These are phyloP conservation scores for Suillus plorans DNA, from an alignment of 768 basidiomycete species.

Conservation along the genomic window DNA sequence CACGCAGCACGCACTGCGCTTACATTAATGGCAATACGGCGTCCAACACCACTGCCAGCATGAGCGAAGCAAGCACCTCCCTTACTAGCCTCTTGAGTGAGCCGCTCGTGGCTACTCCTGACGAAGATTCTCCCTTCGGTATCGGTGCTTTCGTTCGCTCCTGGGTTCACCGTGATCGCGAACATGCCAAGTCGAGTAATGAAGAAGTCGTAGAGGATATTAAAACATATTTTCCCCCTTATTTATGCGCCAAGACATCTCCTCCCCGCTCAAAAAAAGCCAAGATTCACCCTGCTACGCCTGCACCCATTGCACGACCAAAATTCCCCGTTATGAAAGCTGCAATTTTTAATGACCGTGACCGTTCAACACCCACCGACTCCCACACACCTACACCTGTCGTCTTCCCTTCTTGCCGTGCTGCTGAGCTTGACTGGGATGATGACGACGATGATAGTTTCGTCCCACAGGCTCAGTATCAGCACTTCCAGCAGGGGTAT, in stretches of 20 bases:
- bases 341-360: conserved; percentile 5
- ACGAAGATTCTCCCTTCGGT: conserved; percentile 44
- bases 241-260: conserved; percentile 18
- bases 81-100: conserved; percentile 49
- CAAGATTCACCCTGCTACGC: conserved; percentile 16
- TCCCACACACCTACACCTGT: conserved; percentile 32
- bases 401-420: conserved; percentile 32
- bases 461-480: conserved; percentile 20
- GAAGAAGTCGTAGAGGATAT: conserved; percentile 30
- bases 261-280: conserved; percentile 17
- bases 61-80: conserved; percentile 46
- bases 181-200: conserved; percentile 28
- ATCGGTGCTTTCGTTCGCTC: conserved; percentile 41
- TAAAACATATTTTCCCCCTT: conserved; percentile 28
- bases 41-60: conserved; percentile 32
- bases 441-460: conserved; percentile 23
- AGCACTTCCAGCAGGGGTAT: conserved; percentile 15
- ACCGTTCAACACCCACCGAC: conserved; percentile 20
- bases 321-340: conserved; percentile 16
- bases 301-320: conserved; percentile 13
- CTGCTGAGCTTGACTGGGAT: conserved; percentile 28
- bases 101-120: conserved; percentile 39
- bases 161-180: conserved; percentile 26
- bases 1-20: conserved; percentile 33
- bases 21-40: conserved; percentile 30